Evolutionary conservation across 139 green algal species (phyloP), one percentile per base, ranked within the genome.

Genomic region (Picochlorum sp.): DNA sequence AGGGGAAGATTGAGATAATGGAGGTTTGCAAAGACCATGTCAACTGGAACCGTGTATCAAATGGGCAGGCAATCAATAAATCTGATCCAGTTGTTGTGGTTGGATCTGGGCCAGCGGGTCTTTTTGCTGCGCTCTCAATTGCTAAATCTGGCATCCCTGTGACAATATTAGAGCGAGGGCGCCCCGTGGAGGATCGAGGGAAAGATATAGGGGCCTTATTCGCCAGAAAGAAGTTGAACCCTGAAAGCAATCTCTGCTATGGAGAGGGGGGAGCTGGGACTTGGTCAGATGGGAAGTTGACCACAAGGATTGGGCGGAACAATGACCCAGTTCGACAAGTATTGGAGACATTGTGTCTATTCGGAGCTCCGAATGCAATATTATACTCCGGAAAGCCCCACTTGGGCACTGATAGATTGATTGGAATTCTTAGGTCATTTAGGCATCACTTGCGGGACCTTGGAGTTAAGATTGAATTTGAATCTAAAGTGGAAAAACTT

Each of bases 271-370:
- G 73, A 16, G 73, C 83, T 30, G 86, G 86, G 21, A 93, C 86
- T 4, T 93, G 86, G 86, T 82, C 65, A 13, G 88, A 95, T 67
- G 88, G 88, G 45, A 94, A 95, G 76, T 75, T 95, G 23, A 94
- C 87, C 3, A 95, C 88, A 3, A 70, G 81, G 37, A 89, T 95
- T 55, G 86, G 70, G 14, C 67, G 78, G 49, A 89, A 89, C 73
- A 60, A 52, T 21, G 77, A 83, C 69, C 77, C 78, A 2, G 80
- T 90, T 30, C 65, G 81, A 20, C 54, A 69, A 37, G 85, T 95
- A 62, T 74, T 95, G 67, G 26, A 72, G 30, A 74, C 81, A 15
- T 69, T 95, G 24, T 73, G 84, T 31, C 41, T 67, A 7, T 86
- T 92, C 47, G 88, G 88, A 1, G 88, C 87, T 14, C 85, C 88